These are phyloP conservation scores for Phaeotremella fagi DNA, from an alignment of 768 basidiomycete genomes.

Conservation along the genomic window DNA sequence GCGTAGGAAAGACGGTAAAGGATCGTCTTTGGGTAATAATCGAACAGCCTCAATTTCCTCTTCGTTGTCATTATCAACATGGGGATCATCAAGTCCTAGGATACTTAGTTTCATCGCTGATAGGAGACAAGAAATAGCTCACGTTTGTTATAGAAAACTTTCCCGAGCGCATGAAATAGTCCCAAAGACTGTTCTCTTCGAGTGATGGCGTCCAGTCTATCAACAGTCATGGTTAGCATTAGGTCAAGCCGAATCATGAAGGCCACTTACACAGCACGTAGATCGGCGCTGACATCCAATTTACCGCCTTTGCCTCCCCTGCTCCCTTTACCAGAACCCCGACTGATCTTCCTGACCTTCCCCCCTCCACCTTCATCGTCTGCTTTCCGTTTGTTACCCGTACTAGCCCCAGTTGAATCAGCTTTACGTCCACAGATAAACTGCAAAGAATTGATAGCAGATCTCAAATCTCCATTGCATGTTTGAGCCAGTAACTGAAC, in stretches of 20 bases:
- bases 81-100: slow-evolving; percentile 40
- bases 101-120: background rate
- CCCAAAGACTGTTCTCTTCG: slow-evolving; percentile 77
- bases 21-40: slow-evolving; percentile 51
- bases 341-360: slow-evolving; percentile 10
- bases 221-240: background rate
- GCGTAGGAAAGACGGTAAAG: slow-evolving; percentile 59
- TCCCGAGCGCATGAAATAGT: slow-evolving; percentile 88
- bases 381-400: slow-evolving; percentile 23
- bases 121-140: slow-evolving; percentile 26
- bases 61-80: slow-evolving; percentile 63
- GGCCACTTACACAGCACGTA: slow-evolving; percentile 41
- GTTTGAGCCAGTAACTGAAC: slow-evolving; percentile 72
- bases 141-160: slow-evolving; percentile 95
- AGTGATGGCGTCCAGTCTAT: slow-evolving; percentile 68
- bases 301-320: slow-evolving; percentile 44
- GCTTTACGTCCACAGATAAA: slow-evolving; percentile 57
- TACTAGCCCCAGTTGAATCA: slow-evolving; percentile 18
- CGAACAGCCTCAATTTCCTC: slow-evolving; percentile 61
- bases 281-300: slow-evolving; percentile 38
- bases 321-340: slow-evolving; percentile 28
- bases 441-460: slow-evolving; percentile 87
- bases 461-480: slow-evolving; percentile 84
- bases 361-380: slow-evolving; percentile 29
- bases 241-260: background rate